Evolutionary conservation across 352 stramenopile genomes (phyloP).

Genomic region (Pythium sp.): DNA sequence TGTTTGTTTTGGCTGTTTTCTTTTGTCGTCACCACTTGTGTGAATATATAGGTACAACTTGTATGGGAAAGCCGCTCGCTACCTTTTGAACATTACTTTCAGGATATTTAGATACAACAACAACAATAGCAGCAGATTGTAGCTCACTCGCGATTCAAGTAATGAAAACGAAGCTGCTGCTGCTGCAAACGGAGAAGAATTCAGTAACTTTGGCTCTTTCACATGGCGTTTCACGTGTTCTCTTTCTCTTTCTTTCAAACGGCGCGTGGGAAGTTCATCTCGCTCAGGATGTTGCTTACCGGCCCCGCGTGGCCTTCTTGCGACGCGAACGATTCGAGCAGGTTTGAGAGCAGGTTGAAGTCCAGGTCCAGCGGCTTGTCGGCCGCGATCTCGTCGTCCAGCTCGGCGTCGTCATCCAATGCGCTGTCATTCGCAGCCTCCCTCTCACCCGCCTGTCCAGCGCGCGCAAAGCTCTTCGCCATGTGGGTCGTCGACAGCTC

Average conservation of each 20-base stretch:
- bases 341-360: constrained; percentile 80
- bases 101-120: neutral
- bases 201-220: neutral
- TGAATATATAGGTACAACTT: neutral
- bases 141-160: neutral
- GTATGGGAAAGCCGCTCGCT: neutral
- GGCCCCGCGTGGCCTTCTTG: constrained; percentile 71
- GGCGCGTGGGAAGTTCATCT: constrained; percentile 37
- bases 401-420: neutral
- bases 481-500: constrained; percentile 57
- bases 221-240: neutral
- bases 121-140: neutral
- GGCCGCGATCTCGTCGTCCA: constrained; percentile 21
- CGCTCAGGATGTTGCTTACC: constrained; percentile 72
- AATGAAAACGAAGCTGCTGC: neutral
- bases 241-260: neutral
- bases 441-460: constrained; percentile 10
- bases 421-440: neutral
- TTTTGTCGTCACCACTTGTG: neutral
- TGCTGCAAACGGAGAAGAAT: neutral
- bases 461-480: constrained; percentile 50
- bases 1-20: neutral
- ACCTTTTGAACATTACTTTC: neutral
- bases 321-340: constrained; percentile 79
- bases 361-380: constrained; percentile 68